These are phyloP conservation scores for Saccharomycopsis olivae DNA, from an alignment of 805 yeast genomes.

Conservation along the genomic window DNA sequence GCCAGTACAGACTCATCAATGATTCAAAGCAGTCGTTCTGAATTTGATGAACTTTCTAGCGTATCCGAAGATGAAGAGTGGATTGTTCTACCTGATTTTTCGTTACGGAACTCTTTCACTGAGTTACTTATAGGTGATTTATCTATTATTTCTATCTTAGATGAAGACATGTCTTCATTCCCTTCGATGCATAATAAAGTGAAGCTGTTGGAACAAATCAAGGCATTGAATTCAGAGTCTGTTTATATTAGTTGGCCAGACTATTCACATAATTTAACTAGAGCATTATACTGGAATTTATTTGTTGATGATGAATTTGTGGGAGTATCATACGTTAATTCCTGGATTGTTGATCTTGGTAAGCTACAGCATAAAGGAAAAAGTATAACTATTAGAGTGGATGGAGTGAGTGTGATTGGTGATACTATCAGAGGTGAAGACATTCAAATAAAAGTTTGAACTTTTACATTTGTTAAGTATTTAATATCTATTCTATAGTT, in stretches of 20 bases:
- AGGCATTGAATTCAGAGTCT: conserved; percentile 5
- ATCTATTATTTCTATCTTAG: conserved; percentile 13
- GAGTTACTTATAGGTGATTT: conserved; percentile 22
- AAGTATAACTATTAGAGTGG: conserved; percentile 20
- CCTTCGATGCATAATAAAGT: conserved; percentile 4
- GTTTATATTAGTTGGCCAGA: conserved; percentile 22
- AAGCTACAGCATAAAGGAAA: conserved; percentile 1
- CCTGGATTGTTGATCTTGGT: conserved; percentile 12
- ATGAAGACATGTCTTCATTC: conserved; percentile 9
- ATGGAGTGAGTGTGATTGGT: conserved; percentile 22
- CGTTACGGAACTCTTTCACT: conserved; percentile 10
- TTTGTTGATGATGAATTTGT: conserved; percentile 24
- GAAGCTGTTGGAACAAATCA: not conserved
- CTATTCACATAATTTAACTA: conserved; percentile 13
- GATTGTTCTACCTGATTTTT: conserved; percentile 21
- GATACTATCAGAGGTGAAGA: conserved; percentile 13
- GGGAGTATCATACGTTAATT: conserved; percentile 20
- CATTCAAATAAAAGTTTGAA: conserved; percentile 4
- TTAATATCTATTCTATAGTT: too few relatives aligned
- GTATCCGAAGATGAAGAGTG: conserved; percentile 18
- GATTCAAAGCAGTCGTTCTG: not conserved
- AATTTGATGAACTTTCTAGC: not conserved
- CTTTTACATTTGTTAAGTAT: too few relatives aligned
- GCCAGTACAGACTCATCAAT: not conserved
- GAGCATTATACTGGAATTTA: conserved; percentile 24